These are phyloP conservation scores for Epithele typhae DNA, from an alignment of 768 basidiomycete genomes.

Conservation along the genomic window DNA sequence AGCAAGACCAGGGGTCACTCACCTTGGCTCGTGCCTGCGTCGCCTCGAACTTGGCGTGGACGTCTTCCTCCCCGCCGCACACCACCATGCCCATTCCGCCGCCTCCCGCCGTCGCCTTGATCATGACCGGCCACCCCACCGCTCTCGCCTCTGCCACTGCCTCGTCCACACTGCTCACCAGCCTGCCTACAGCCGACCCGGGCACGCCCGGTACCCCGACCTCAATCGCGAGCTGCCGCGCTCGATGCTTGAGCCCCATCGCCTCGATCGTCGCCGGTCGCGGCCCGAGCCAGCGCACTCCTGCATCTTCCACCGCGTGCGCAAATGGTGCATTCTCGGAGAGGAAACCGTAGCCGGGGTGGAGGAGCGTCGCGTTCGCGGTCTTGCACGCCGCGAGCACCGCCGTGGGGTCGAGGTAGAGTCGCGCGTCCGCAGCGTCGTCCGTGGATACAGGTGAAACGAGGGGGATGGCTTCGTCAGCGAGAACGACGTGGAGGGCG, in stretches of 20 bases:
- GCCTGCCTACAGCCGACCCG: constrained; percentile 49
- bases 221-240: constrained; percentile 38
- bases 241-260: constrained; percentile 65
- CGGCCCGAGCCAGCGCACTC: constrained; percentile 58
- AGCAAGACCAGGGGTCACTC: constrained; percentile 2
- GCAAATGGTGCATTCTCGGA: constrained; percentile 62
- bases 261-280: constrained; percentile 40
- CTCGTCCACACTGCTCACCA: constrained; percentile 38
- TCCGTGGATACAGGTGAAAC: constrained; percentile 17
- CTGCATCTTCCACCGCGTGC: constrained; percentile 37
- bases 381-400: constrained; percentile 42
- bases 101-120: constrained; percentile 67
- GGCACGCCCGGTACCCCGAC: constrained; percentile 54
- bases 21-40: constrained; percentile 45
- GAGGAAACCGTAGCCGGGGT: constrained; percentile 64
- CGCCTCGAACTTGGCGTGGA: constrained; percentile 31
- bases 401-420: constrained; percentile 36
- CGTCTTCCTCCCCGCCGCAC: constrained; percentile 38
- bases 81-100: constrained; percentile 66
- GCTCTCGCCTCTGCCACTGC: constrained; percentile 35
- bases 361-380: constrained; percentile 45
- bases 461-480: constrained; percentile 45
- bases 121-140: constrained; percentile 57
- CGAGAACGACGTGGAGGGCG: constrained; percentile 53
- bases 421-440: constrained; percentile 34